Evolutionary conservation across 2,329 filamentous ascomycete species (phyloP).

Genomic region (Nannizziopsis barbatae): DNA sequence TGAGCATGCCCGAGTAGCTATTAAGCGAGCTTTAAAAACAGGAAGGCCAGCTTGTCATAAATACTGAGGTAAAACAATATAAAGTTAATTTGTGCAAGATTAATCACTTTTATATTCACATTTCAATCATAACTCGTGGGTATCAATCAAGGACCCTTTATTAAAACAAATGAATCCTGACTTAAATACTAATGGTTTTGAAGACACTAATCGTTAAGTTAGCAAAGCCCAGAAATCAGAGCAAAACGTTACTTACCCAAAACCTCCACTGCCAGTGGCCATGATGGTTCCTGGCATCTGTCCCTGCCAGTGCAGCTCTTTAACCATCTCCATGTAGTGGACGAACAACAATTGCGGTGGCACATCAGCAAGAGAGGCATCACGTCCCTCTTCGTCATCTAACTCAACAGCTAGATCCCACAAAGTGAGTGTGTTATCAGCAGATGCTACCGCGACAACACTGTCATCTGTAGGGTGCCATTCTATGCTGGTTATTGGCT

Average conservation of each 20-base stretch:
- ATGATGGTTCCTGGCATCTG: conserved; percentile 86
- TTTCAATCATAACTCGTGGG: not conserved
- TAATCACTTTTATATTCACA: no score
- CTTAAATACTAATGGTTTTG: conserved; percentile 68
- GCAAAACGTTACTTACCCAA: conserved; percentile 43
- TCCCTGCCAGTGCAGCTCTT: conserved; percentile 95
- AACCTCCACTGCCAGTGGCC: conserved; percentile 77
- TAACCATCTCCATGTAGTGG: conserved; percentile 88
- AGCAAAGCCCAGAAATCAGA: conserved; percentile 1
- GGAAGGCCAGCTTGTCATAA: no score
- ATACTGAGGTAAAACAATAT: no score
- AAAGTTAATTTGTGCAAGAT: no score
- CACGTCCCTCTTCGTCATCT: conserved; percentile 91
- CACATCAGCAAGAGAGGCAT: conserved; percentile 77
- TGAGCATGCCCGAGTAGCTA: no score
- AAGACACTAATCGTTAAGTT: conserved; percentile 50
- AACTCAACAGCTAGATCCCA: conserved; percentile 97
- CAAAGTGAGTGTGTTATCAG: conserved; percentile 84
- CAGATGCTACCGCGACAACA: conserved; percentile 82
- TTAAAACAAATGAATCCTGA: not conserved
- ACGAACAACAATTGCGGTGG: conserved; percentile 92
- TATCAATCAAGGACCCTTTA: conserved; percentile 3
- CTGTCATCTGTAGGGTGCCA: conserved; percentile 98
- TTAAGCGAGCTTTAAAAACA: no score
- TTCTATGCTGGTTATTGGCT: conserved; percentile 90